Base-by-base conservation (phyloP, 2,329 filamentous ascomycete genomes). In the Phyllosticta citribraziliensis region DNA sequence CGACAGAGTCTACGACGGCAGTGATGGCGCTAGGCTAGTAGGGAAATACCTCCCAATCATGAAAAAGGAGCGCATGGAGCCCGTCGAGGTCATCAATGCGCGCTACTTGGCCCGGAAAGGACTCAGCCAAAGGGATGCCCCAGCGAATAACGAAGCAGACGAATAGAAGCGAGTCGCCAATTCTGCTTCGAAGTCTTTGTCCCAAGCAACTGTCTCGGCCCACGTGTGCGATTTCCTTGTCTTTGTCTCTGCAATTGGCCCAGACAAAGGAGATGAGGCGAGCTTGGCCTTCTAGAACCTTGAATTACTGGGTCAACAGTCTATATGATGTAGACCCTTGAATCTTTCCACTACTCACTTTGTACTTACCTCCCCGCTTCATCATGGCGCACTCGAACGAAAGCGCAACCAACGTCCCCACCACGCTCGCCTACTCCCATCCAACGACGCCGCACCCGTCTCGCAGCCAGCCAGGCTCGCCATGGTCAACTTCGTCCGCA, bases 71-170 rank as follows among this genome's bases (percentile, higher is more conserved):
- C 79, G 76, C 64, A 79, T 82, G 71, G 84, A 87, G 55, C 68
- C 76, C 0, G 79, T 85, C 6, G 83, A 86, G 65, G 79, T 81
- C n/a, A 79, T 85, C 58, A 88, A 88, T 70, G 81, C 80, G 57
- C 77, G 79, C 64, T 88, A 83, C 73, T 76, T 79, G 55, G 76
- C 74, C 61, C 76, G 75, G 2, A 81, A 83, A 69, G 77, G 80
- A 55, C 69, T 78, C 33, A 56, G 53, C n/a, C 53, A 53, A n/a
- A 62, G 58, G 52, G 51, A 52, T 2, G 11, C 55, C 12, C 19
- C 55, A 19, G 51, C 27, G 17, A 20, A 40, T 3, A 24, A 57
- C 12, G 55, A 55, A 17, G 60, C 33, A 10, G 56, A 62, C 35
- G 60, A 62, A 20, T 62, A 61, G 59, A 53, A 12, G n/a, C 12